These are phyloP conservation scores for Chlorella sp. DNA, from an alignment of 139 green algal species.

Conservation along the genomic window DNA sequence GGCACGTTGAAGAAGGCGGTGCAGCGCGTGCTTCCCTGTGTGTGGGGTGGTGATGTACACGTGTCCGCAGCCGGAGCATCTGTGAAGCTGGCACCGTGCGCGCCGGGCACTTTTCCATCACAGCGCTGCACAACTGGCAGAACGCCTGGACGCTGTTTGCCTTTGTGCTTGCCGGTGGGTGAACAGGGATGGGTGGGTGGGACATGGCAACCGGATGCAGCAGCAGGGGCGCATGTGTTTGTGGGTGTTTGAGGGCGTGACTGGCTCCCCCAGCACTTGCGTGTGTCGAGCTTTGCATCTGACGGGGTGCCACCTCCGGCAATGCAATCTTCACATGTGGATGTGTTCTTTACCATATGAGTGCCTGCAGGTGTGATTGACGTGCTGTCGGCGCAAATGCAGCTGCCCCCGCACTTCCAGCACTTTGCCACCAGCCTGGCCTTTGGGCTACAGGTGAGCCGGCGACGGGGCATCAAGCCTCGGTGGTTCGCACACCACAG, in stretches of 20 bases:
- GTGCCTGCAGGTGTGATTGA: background rate
- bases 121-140: conserved; percentile 1
- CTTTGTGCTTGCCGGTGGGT: background rate
- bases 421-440: background rate
- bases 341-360: no score
- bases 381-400: background rate
- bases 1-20: no score
- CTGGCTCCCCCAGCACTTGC: no score
- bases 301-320: no score
- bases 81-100: background rate
- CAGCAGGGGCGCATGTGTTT: no score
- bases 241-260: no score
- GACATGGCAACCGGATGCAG: no score
- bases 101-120: background rate
- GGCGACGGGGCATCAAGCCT: background rate
- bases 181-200: background rate
- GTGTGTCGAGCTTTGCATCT: no score
- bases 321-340: no score
- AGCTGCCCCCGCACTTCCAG: background rate
- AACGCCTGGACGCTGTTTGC: conserved; percentile 6
- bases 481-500: background rate
- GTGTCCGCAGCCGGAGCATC: background rate
- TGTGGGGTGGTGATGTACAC: no score
- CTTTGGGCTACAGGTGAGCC: background rate
- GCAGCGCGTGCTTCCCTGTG: no score